phyloP scores from a whole-genome alignment of 257 asterid species.

The Capsicum chinense region DNA sequence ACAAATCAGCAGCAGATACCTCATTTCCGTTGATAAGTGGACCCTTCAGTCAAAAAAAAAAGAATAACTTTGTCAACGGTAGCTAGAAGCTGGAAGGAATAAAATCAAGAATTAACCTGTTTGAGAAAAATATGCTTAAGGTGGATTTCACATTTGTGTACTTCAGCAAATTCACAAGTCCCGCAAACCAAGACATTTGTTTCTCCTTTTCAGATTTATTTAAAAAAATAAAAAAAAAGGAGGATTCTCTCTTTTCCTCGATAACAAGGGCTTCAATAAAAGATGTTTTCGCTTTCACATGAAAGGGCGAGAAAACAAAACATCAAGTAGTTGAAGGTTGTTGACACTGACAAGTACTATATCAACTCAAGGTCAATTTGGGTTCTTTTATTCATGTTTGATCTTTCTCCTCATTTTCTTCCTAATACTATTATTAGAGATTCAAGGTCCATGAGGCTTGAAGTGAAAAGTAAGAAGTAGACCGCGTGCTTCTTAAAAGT shows the following conservation, averaged over 20 bases:
- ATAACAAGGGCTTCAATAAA: background rate
- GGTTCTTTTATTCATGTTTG: background rate
- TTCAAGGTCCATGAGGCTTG: background rate
- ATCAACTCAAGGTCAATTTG: slow-evolving; percentile 12
- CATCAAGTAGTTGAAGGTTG: background rate
- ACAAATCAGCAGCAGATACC: slow-evolving; percentile 88
- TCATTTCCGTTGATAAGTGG: slow-evolving; percentile 73
- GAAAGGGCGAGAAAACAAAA: slow-evolving; percentile 19
- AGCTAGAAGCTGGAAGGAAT: background rate
- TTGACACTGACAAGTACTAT: background rate
- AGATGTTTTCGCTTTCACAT: background rate
- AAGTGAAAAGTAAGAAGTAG: background rate
- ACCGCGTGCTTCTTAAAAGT: background rate
- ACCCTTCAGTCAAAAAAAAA: slow-evolving; percentile 51
- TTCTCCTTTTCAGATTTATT: background rate
- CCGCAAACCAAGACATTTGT: slow-evolving; percentile 1
- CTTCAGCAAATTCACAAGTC: slow-evolving; percentile 10
- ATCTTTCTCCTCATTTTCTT: background rate
- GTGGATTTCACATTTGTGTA: slow-evolving; percentile 1
- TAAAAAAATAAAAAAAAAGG: background rate
- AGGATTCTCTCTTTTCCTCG: background rate
- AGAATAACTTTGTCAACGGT: background rate
- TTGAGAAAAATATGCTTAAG: background rate
- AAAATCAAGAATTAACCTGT: background rate
- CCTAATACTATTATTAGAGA: background rate